Base-by-base conservation (phyloP, 164 flowering plant genomes). In the Brasenia schreberi region DNA sequence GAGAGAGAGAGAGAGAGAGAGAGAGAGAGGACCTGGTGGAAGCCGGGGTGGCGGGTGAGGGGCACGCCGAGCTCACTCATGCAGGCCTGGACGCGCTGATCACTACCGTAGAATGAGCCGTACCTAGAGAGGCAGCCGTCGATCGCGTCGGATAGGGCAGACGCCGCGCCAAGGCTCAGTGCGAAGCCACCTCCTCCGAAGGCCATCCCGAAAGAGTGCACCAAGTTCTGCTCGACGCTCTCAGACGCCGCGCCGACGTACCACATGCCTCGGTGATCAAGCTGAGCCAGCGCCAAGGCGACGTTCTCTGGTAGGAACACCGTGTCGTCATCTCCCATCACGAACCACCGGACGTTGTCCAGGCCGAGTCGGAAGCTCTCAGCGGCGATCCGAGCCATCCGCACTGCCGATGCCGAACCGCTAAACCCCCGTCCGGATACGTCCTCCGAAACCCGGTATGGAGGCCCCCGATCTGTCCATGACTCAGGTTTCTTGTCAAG, bases 181-280 rank as follows among this genome's bases (percentile, higher is more conserved):
- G 97, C 98, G 65, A 90, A 84, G 4, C 98, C 98, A 4, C 94
- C 98, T 3, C 98, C 98, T 5, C 98, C 97, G 61, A 77, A 93
- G 18, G 89, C 98, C 92, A 87, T 90, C 0, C 64, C 81, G 63
- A 83, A 90, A 63, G 87, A 70, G 65, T 85, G 94, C 76, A 81
- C 69, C 70, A 77, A 73, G 66, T 86, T 78, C 63, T 88, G 96
- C 77, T 87, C 94, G 42, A 88, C 90, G 64, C 97, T 90, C 81
- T 93, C 98, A 23, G 94, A 87, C 63, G 72, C 72, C 16, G 85
- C 88, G 0, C 98, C 98, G 16, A 93, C 73, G 64, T 90, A 93
- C 59, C 77, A 80, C 89, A 84, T 81, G 76, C 73, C 74, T 43
- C 74, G 56, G 73, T 90, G 90, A 72, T 90, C 96, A 67, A 87